phyloP scores from a whole-genome alignment of 768 basidiomycete species.

The Russula sp. region DNA sequence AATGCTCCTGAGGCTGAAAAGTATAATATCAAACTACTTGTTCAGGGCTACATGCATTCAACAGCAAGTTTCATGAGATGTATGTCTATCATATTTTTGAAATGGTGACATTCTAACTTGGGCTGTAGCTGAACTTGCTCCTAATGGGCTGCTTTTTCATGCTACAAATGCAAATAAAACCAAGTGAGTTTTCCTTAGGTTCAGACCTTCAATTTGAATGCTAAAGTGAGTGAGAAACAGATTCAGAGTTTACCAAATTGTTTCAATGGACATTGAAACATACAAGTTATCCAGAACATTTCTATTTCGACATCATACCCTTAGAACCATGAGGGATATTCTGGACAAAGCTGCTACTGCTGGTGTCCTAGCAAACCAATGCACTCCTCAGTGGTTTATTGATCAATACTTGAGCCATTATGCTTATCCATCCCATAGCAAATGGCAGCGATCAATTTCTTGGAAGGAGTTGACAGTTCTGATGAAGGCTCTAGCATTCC shows the following conservation, averaged over 20 bases:
- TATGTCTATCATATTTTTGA: slow-evolving; percentile 27
- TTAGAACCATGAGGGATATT: slow-evolving; percentile 49
- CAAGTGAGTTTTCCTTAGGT: slow-evolving; percentile 31
- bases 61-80: slow-evolving; percentile 44
- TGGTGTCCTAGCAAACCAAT: slow-evolving; percentile 36
- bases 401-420: slow-evolving; percentile 40
- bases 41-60: slow-evolving; percentile 31
- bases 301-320: slow-evolving; percentile 49
- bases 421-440: slow-evolving; percentile 32
- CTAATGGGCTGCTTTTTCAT: slow-evolving; percentile 38
- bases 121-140: slow-evolving; percentile 34
- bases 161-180: slow-evolving; percentile 31
- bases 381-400: slow-evolving; percentile 53
- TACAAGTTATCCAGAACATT: slow-evolving; percentile 48
- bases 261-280: slow-evolving; percentile 46
- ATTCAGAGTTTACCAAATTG: slow-evolving; percentile 45
- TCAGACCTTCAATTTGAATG: background rate
- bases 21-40: slow-evolving; percentile 5
- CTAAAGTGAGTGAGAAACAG: slow-evolving; percentile 32
- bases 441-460: slow-evolving; percentile 41
- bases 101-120: background rate
- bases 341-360: slow-evolving; percentile 35
- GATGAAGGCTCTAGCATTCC: slow-evolving; percentile 11
- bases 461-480: slow-evolving; percentile 27
- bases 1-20: background rate